phyloP scores from a whole-genome alignment of 2,329 filamentous ascomycete genomes.

The Pleoardoris graminearum region DNA sequence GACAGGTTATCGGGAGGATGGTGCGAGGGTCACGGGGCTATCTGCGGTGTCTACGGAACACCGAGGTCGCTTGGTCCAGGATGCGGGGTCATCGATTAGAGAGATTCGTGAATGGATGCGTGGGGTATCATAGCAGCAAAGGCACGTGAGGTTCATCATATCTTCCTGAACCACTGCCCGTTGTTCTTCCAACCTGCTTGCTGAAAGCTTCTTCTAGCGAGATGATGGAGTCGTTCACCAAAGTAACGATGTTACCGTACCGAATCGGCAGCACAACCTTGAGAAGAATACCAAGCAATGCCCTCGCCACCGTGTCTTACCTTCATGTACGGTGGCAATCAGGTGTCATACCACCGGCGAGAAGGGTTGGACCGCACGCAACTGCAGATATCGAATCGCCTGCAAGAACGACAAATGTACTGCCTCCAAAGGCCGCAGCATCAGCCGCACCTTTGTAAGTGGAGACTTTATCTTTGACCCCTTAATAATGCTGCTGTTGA shows the following conservation, averaged over 20 bases:
- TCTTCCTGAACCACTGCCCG: not conserved
- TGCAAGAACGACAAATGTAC: conserved; percentile 12
- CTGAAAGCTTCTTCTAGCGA: not conserved
- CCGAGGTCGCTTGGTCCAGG: conserved; percentile 1
- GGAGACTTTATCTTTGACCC: not conserved
- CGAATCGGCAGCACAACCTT: not conserved
- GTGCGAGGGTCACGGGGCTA: conserved; percentile 3
- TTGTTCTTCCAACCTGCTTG: not conserved
- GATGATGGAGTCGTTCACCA: not conserved
- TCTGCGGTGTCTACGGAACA: not conserved
- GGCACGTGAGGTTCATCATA: not conserved
- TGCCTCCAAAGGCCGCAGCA: conserved; percentile 3
- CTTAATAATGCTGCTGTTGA: not conserved
- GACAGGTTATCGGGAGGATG: not conserved
- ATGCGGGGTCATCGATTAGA: conserved; percentile 6
- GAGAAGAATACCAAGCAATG: conserved; percentile 2
- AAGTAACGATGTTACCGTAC: conserved; percentile 1
- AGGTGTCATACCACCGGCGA: conserved; percentile 1
- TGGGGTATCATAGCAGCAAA: not conserved
- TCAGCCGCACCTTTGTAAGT: conserved; percentile 20
- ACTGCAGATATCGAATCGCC: conserved; percentile 1
- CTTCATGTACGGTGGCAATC: conserved; percentile 4
- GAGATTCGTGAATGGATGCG: not conserved
- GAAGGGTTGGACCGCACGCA: not conserved
- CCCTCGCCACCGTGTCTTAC: not conserved